Evolutionary conservation across 371 early-diverging fungal genomes (phyloP), one percentile per base, ranked within the genome.

Genomic region (Apophysomyces variabilis): DNA sequence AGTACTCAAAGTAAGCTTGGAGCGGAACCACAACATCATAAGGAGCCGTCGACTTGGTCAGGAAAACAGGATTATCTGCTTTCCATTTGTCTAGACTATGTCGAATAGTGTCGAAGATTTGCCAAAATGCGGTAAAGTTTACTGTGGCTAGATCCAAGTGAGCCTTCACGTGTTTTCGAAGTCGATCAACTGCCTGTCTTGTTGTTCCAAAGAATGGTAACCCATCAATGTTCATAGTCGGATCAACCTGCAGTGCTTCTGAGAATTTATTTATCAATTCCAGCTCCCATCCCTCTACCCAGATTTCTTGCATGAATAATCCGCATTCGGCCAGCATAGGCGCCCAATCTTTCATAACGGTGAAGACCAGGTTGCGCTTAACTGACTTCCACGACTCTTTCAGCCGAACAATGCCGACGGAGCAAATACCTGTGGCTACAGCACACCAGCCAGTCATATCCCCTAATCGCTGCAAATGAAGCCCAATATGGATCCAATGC

Each of bases 311-410:
- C 4, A 69, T 62, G 61, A 86, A 78, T 14, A 82, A 62, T n/a
- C 88, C 87, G 72, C 78, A 69, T 5, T 80, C 74, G 8, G 85
- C 68, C 26, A 92, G 68, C 35, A 86, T 60, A 5, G 77, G 84
- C 5, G 85, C 80, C 93, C 92, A 92, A 11, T 79, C 71, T 4
- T 78, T 68, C 5, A 74, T 79, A 7, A 93, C 81, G 11, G 80
- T 66, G 5, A 70, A 62, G 6, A 84, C 82, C 58, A 87, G 77
- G 11, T 67, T 58, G 21, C 85, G 72, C 21, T 86, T 81, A 0
- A 93, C 88, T 1, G 84, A 76, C 35, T 87, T 86, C 93, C 93
- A 93, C 0, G 92, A 85, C 66, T 93, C 92, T 58, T 87, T 83
- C 46, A 93, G 69, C 16, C 93, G 85, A 7, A 87, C 79, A 18